A percentile compares a stretch with the other conserved stretches of the same genome.
phyloP scores from a whole-genome alignment of 1,284 basidiomycete genomes.

The Malassezia vespertilionis region DNA sequence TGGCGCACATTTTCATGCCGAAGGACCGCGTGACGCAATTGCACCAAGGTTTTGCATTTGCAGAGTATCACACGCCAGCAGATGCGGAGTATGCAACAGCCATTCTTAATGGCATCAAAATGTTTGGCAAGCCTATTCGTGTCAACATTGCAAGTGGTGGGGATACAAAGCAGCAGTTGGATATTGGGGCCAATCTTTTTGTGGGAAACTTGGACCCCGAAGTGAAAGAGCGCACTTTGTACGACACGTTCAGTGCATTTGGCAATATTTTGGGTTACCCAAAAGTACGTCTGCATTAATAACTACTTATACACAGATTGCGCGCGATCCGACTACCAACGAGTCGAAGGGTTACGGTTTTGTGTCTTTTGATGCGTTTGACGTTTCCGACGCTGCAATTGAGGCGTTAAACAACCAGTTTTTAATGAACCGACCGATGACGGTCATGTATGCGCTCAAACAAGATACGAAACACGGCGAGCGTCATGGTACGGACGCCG shows the following conservation, averaged over 20 bases:
- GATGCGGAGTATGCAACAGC: conserved; percentile 99
- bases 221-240: conserved; percentile 81
- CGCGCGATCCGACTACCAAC: conserved; percentile 71
- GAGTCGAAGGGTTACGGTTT: conserved; percentile 93
- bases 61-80: conserved; percentile 93
- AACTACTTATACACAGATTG: conserved; percentile 58
- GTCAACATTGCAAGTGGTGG: conserved; percentile 92
- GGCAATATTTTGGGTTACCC: conserved; percentile 86
- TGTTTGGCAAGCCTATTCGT: conserved; percentile 94
- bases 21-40: conserved; percentile 96
- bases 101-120: conserved; percentile 99
- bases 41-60: conserved; percentile 97
- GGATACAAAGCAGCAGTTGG: conserved; percentile 71
- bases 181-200: conserved; percentile 94
- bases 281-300: conserved; percentile 71
- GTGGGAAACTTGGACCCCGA: conserved; percentile 87
- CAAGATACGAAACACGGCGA: conserved; percentile 97
- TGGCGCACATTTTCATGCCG: conserved; percentile 73
- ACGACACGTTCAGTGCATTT: conserved; percentile 89
- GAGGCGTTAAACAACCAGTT: conserved; percentile 95
- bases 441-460: conserved; percentile 94
- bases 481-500: conserved; percentile 85
- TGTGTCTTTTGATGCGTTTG: conserved; percentile 91
- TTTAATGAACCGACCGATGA: conserved; percentile 93
- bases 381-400: conserved; percentile 86